These are phyloP conservation scores for Blastocystis sp. DNA, from an alignment of 352 stramenopile species.

Conservation along the genomic window DNA sequence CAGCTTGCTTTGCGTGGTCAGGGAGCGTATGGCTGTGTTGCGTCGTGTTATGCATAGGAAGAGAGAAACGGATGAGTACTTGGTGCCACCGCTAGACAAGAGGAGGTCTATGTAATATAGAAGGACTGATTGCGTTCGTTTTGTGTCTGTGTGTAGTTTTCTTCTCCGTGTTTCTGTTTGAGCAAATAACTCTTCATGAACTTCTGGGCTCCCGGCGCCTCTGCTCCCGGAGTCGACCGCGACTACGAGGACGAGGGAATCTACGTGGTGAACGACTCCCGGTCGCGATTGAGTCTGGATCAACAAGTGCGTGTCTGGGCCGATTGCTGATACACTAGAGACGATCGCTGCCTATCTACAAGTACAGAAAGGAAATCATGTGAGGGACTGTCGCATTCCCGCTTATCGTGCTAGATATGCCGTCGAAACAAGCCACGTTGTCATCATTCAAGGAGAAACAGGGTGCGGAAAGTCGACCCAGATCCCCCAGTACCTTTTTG, in stretches of 20 bases:
- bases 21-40: too few relatives aligned
- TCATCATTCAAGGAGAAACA: constrained; percentile 65
- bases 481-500: constrained; percentile 64
- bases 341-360: constrained; percentile 17
- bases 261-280: constrained; percentile 28
- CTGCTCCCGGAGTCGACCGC: constrained; percentile 25
- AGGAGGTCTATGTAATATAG: background rate
- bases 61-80: background rate
- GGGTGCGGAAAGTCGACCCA: constrained; percentile 58
- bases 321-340: background rate
- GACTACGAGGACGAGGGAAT: constrained; percentile 50
- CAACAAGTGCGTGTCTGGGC: constrained; percentile 4
- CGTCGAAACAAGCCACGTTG: constrained; percentile 50
- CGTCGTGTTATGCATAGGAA: background rate
- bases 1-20: too few relatives aligned
- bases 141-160: background rate
- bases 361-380: constrained; percentile 61
- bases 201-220: constrained; percentile 16
- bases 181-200: constrained; percentile 9
- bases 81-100: background rate
- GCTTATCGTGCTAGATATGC: constrained; percentile 29
- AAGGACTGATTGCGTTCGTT: background rate
- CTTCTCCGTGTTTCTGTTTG: background rate
- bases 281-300: constrained; percentile 6
- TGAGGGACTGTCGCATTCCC: background rate